Percentiles rank a stretch among this genome's conserved stretches.
phyloP scores from a whole-genome alignment of 108 stramenopile species.

The Cyclostephanos tholiformis region DNA sequence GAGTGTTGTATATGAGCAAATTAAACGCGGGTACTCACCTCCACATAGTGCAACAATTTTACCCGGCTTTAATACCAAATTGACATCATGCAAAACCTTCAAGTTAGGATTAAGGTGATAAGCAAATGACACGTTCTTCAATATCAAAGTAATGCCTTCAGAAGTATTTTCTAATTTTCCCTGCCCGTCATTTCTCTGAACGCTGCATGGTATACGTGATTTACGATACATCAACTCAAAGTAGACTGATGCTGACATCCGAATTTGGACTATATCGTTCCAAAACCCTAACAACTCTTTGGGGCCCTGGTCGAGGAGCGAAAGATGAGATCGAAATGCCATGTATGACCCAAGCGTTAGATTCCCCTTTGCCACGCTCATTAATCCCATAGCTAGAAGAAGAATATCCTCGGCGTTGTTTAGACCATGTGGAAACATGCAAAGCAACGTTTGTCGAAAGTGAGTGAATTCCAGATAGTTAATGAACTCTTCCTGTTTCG shows the following conservation, averaged over 20 bases:
- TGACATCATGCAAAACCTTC: conserved; percentile 57
- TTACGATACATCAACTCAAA: conserved; percentile 35
- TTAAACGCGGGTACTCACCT: background rate
- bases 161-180: background rate
- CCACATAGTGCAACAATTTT: conserved; percentile 82
- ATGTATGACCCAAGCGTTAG: conserved; percentile 25
- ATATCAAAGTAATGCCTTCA: background rate
- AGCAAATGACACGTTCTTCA: conserved; percentile 81
- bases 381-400: conserved; percentile 16
- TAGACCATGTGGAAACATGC: conserved; percentile 13
- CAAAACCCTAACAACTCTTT: conserved; percentile 20
- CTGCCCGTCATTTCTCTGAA: background rate
- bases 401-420: conserved; percentile 25
- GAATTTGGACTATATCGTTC: conserved; percentile 28
- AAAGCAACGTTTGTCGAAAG: conserved; percentile 30
- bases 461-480: conserved; percentile 23
- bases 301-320: conserved; percentile 20
- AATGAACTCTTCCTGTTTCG: conserved; percentile 16
- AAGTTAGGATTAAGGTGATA: conserved; percentile 78
- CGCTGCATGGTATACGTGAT: conserved; percentile 13
- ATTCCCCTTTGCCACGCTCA: conserved; percentile 14
- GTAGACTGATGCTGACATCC: conserved; percentile 27
- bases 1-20: no score
- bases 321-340: conserved; percentile 26
- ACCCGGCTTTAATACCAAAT: conserved; percentile 30